Percentiles rank a stretch among this genome's conserved stretches.
These are phyloP conservation scores for Aspergillus cejpii DNA, from an alignment of 2,329 filamentous ascomycete genomes.

Conservation along the genomic window DNA sequence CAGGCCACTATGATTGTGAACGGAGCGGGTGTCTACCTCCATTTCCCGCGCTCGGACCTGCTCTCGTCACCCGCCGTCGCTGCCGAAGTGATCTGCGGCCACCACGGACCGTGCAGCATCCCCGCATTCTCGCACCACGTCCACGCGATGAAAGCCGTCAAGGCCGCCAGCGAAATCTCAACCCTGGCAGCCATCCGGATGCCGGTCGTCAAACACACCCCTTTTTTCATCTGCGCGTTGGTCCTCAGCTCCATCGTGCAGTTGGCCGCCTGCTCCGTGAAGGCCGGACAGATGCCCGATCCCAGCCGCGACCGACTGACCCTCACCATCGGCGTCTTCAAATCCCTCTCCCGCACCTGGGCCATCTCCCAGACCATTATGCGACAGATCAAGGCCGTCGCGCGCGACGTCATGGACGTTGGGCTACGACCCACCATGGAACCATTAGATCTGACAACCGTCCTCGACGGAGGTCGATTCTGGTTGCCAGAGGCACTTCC, in stretches of 20 bases:
- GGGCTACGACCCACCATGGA: conserved; percentile 35
- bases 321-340: conserved; percentile 70
- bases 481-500: conserved; percentile 28
- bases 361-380: conserved; percentile 63
- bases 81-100: conserved; percentile 45
- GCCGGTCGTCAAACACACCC: conserved; percentile 65
- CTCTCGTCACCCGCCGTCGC: conserved; percentile 47
- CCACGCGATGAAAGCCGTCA: conserved; percentile 74
- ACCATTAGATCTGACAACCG: conserved; percentile 30
- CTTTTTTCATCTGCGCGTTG: conserved; percentile 76
- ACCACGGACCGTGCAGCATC: conserved; percentile 33
- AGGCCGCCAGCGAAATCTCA: conserved; percentile 70
- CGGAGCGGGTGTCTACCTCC: conserved; percentile 61
- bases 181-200: conserved; percentile 57
- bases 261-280: conserved; percentile 66
- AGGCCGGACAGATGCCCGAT: conserved; percentile 52
- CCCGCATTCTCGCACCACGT: conserved; percentile 38
- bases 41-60: conserved; percentile 71
- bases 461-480: conserved; percentile 32
- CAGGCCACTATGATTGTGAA: conserved; percentile 76
- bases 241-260: conserved; percentile 75
- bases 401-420: conserved; percentile 60
- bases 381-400: conserved; percentile 67
- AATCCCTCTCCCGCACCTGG: conserved; percentile 64
- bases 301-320: conserved; percentile 62